Conservation (phyloP, 2,329 filamentous ascomycete species). For the Claviceps humidiphila region DNA sequence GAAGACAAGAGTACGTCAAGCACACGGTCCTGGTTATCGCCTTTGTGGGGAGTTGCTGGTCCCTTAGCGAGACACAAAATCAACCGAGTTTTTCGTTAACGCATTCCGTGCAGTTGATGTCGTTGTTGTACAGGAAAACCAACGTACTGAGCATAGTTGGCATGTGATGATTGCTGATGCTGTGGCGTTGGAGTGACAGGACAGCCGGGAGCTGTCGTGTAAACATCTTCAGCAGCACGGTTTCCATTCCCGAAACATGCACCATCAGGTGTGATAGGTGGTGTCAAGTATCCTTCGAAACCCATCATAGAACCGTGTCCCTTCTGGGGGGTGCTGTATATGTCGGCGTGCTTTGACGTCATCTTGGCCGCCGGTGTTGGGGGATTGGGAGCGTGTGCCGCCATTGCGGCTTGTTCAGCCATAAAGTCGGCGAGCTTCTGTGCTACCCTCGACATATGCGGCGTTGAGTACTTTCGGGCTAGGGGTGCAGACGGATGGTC, state of each 20-base stretch:
- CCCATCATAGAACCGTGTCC: slow-evolving; percentile 49
- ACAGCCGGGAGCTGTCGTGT: slow-evolving; percentile 38
- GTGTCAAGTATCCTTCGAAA: slow-evolving; percentile 67
- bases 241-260: slow-evolving; percentile 33
- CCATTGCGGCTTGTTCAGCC: slow-evolving; percentile 43
- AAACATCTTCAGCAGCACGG: slow-evolving; percentile 32
- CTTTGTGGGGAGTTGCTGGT: not conserved
- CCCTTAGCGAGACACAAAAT: not conserved
- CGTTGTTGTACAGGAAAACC: slow-evolving; percentile 26
- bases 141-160: slow-evolving; percentile 20
- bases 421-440: slow-evolving; percentile 45
- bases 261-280: slow-evolving; percentile 71
- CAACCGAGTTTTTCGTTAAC: slow-evolving; percentile 27
- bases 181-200: slow-evolving; percentile 47
- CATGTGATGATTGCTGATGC: slow-evolving; percentile 16
- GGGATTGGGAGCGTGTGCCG: slow-evolving; percentile 35
- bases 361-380: slow-evolving; percentile 48
- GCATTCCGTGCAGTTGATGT: slow-evolving; percentile 17
- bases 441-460: slow-evolving; percentile 39
- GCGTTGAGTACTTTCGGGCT: slow-evolving; percentile 45
- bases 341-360: slow-evolving; percentile 39
- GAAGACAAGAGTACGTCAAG: slow-evolving; percentile 4
- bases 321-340: slow-evolving; percentile 72
- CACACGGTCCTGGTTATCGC: too few species aligned
- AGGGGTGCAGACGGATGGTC: slow-evolving; percentile 45